phyloP scores from a whole-genome alignment of 441 rosid genomes.

The Rhodomyrtus psidioides region DNA sequence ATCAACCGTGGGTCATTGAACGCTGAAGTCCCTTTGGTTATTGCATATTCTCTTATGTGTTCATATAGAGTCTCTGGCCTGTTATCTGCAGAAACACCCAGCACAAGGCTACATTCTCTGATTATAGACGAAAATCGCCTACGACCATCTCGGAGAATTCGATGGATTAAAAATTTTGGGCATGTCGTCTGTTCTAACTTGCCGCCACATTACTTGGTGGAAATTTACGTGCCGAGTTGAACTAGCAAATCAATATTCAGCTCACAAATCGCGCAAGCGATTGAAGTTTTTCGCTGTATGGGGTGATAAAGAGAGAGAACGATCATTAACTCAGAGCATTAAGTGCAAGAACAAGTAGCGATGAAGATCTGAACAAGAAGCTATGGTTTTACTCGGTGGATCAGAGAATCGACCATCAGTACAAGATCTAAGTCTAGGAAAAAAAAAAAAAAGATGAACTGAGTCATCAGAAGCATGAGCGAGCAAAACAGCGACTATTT shows the following conservation, averaged over 20 bases:
- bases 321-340: neutral
- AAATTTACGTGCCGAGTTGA: neutral
- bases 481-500: neutral
- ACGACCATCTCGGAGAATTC: neutral
- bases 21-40: neutral
- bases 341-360: neutral
- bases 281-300: neutral
- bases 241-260: neutral
- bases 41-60: neutral
- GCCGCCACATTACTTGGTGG: neutral
- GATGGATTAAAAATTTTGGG: neutral
- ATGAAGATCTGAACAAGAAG: neutral
- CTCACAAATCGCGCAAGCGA: neutral
- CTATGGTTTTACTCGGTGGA: neutral
- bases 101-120: neutral
- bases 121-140: neutral
- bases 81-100: neutral
- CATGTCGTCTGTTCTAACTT: neutral
- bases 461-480: neutral
- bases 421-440: neutral
- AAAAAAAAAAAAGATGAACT: neutral
- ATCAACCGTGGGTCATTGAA: neutral
- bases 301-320: neutral
- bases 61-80: neutral
- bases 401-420: neutral